A percentile compares a stretch with the other conserved stretches of the same genome.
Evolutionary conservation across 768 basidiomycete species (phyloP).

Genomic region (Boletellus emodensis): DNA sequence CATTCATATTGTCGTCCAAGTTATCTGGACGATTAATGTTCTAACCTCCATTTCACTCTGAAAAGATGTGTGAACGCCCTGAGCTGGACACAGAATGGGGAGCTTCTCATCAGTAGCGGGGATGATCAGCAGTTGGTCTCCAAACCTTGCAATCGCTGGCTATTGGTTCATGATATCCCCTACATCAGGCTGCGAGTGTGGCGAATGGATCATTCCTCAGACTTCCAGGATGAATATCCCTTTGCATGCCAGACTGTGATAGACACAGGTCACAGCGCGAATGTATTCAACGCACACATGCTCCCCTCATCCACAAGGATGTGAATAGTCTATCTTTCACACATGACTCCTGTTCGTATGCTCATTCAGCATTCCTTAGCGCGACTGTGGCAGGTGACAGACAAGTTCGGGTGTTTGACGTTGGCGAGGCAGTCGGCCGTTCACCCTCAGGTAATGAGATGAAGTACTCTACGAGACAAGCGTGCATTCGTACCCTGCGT

Average conservation of each 20-base stretch:
- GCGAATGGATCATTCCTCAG: constrained; percentile 49
- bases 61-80: constrained; percentile 73
- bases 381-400: constrained; percentile 72
- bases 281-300: constrained; percentile 84
- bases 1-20: constrained; percentile 3
- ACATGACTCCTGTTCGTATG: constrained; percentile 1
- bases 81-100: constrained; percentile 66
- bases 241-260: constrained; percentile 67
- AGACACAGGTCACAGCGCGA: constrained; percentile 72
- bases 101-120: constrained; percentile 63
- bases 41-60: background rate
- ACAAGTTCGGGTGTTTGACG: constrained; percentile 76
- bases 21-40: background rate
- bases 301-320: constrained; percentile 76
- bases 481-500: constrained; percentile 50
- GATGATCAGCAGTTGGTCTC: constrained; percentile 63
- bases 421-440: constrained; percentile 41
- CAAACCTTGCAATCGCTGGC: background rate
- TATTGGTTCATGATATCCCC: constrained; percentile 2
- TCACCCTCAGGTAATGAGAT: constrained; percentile 41
- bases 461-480: constrained; percentile 43
- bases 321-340: constrained; percentile 40
- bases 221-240: constrained; percentile 49
- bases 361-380: constrained; percentile 33
- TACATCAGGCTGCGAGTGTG: constrained; percentile 67